Base-by-base conservation (phyloP, 1,139 yeast species). In the Kurtzmaniella quercitrusa region DNA sequence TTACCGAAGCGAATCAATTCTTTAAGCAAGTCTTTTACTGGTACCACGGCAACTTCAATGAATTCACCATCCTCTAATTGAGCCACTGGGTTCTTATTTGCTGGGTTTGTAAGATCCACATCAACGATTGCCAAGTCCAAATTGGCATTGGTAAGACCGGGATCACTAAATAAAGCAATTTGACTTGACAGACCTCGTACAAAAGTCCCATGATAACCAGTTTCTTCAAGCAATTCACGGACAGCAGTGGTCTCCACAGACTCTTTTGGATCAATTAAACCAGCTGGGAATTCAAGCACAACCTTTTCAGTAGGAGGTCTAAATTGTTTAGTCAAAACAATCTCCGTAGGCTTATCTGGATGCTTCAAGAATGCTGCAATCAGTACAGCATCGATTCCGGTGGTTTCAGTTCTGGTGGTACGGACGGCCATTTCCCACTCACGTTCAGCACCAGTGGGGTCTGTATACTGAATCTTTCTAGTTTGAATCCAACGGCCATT, bases 351-450 rank as follows among this genome's bases (percentile, higher is more conserved):
- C 38, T 54, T 48, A 2, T 63, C 56, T 2, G 76, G 66, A 38
- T 72, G 68, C 48, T 80, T 74, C 38, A 89, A 64, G 17, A 88
- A 66, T 0, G 95, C 91, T 20, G 89, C 69, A 38, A 91, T 84
- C 1, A 93, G 89, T n/a, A 89, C 96, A 0, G 95, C 96, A 59
- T 91, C 98, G 19, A 83, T 73, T 12, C 79, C 79, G 8, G 83
- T 68, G 12, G 82, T 82, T 26, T 66, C 71, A 5, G 84, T 80
- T 47, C 96, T 73, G 6, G 98, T 91, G 39, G 83, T 76, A 50
- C 98, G 75, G 1, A 88, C 79, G 2, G 95, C 94, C 78, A 83
- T 84, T 65, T 93, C 98, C 97, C 98, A 93, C 41, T 80, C 84
- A 37, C 89, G 67, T 6, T 59, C 74, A 52, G 48, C 45, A 1